Conservation (phyloP, 805 yeast genomes). For the Wickerhamomyces sydowiorum region DNA sequence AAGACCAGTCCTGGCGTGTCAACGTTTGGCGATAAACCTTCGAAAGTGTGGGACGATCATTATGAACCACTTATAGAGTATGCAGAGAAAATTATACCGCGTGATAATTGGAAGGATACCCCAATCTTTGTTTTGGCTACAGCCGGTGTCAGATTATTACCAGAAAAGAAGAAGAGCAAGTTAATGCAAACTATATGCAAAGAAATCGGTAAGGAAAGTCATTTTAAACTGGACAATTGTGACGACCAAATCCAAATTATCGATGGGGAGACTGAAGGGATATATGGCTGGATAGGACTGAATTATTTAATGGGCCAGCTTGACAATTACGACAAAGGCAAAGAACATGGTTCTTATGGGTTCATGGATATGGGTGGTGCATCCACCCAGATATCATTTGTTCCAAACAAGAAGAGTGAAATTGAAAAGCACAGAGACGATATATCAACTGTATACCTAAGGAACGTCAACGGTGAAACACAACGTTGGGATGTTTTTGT, state of each 20-base stretch:
- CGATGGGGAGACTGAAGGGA: constrained; percentile 92
- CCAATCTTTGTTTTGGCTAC: constrained; percentile 93
- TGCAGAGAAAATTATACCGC: constrained; percentile 70
- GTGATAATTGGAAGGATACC: constrained; percentile 51
- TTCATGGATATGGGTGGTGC: constrained; percentile 99
- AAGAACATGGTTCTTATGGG: constrained; percentile 62
- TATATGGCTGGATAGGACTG: constrained; percentile 92
- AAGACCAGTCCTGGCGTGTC: constrained; percentile 87
- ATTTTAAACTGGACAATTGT: constrained; percentile 54
- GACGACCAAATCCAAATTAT: constrained; percentile 72
- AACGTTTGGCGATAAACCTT: constrained; percentile 46
- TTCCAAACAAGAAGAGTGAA: constrained; percentile 62
- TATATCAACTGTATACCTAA: constrained; percentile 56
- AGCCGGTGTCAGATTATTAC: constrained; percentile 89
- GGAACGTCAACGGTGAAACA: constrained; percentile 62
- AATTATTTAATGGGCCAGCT: constrained; percentile 75
- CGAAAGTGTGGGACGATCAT: constrained; percentile 66
- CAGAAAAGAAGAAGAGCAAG: constrained; percentile 42
- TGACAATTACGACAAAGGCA: constrained; percentile 35
- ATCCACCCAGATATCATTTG: constrained; percentile 92
- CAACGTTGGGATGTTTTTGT: constrained; percentile 87
- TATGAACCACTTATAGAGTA: constrained; percentile 56
- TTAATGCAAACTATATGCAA: constrained; percentile 60
- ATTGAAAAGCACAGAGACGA: constrained; percentile 65
- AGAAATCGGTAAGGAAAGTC: constrained; percentile 44